These are phyloP conservation scores for Oryza rufipogon DNA, from an alignment of 176 grass and related monocot genomes.

Conservation along the genomic window DNA sequence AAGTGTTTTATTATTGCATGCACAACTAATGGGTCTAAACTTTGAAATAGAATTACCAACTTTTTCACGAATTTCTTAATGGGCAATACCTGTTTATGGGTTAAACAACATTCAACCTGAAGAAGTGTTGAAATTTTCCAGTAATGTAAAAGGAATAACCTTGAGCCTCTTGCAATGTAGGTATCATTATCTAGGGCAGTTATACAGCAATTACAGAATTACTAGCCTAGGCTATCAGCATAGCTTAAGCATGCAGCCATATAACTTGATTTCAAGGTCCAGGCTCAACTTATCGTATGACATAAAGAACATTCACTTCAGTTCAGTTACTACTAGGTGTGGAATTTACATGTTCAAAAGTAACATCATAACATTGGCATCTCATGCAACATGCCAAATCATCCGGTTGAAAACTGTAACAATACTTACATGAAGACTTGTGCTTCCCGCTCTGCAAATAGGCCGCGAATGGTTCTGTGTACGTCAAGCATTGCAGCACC, in stretches of 20 bases:
- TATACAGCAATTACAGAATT: neutral
- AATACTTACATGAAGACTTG: slow-evolving; percentile 85
- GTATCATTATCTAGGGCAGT: slow-evolving; percentile 15
- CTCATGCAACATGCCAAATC: neutral
- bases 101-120: slow-evolving; percentile 21
- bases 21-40: neutral
- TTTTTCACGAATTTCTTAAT: neutral
- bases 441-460: slow-evolving; percentile 97
- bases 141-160: slow-evolving; percentile 6
- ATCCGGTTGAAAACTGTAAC: slow-evolving; percentile 4
- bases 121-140: slow-evolving; percentile 23
- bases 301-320: neutral
- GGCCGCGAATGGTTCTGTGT: slow-evolving; percentile 95
- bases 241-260: neutral
- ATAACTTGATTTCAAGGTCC: neutral
- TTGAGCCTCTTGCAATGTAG: neutral
- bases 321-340: neutral
- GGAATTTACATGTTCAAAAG: neutral
- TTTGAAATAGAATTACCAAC: slow-evolving; percentile 7
- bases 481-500: slow-evolving; percentile 94
- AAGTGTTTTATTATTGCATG: neutral
- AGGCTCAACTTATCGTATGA: neutral
- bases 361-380: slow-evolving; percentile 1
- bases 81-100: slow-evolving; percentile 4
- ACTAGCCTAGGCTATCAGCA: neutral